Evolutionary conservation across 163 green algal genomes (phyloP), one percentile per base, ranked within the genome.

Genomic region (Scenedesmus sp.): DNA sequence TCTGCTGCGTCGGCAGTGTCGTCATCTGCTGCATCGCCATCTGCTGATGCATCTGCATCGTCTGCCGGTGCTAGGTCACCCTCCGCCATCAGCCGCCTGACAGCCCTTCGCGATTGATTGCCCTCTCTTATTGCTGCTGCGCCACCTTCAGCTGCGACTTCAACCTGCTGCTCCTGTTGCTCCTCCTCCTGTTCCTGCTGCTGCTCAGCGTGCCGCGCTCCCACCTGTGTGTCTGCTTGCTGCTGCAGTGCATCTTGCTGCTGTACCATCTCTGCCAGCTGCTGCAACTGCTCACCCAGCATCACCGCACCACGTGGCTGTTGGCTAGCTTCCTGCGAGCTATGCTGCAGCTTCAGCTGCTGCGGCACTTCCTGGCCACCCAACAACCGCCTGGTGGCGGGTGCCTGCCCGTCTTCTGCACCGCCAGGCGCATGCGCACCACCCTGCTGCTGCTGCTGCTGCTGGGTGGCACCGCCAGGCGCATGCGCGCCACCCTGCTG

Each of bases 261-360:
- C 56, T 72, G 79, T 20, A 76, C 16, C 80, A n/a, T n/a, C 79
- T 82, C 73, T 26, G 37, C 81, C 87, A 68, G 87, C 79, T 76
- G 79, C 76, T 88, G 84, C 76, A n/a, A 13, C 76, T 83, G 80
- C 42, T 86, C 80, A 33, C 70, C 18, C 7, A 42, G 1, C 51
- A 42, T 13, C 51, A 79, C 22, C 15, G 30, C 81, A 40, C 49
- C 82, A 42, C 26, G 26, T 18, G 35, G 26, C 40, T 44, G 35
- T 30, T 88, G 18, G 51, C 33, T 6, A 37, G 30, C 53, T 35
- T n/a, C n/a, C 53, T 88, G 82, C 46, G 30, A 26, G 6, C 13
- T 2, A 24, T 49, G 53, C 46, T 88, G 51, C 82, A 79, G 82
- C 82, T 88, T 51, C 43, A 56, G 37, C 44, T 68, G 43, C 40